Evolutionary conservation across 305 asterid species (phyloP).

Genomic region (Solanum chacoense): DNA sequence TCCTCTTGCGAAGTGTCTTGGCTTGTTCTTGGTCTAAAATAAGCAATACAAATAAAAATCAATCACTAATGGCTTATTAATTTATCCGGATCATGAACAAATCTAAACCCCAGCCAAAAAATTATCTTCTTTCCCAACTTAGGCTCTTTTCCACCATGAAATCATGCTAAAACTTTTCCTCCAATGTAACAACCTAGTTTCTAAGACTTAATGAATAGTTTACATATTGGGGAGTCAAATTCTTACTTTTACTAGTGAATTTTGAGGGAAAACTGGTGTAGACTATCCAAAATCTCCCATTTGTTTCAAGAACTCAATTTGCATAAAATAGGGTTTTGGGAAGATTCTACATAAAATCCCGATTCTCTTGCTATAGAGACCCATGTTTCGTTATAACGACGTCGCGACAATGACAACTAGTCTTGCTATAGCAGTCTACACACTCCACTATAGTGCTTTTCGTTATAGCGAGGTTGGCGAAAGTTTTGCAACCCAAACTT

Average conservation of each 20-base stretch:
- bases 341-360: background rate
- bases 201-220: background rate
- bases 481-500: background rate
- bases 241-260: background rate
- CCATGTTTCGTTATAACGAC: too few relatives aligned
- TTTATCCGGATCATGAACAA: too few relatives aligned
- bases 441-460: too few relatives aligned
- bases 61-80: too few relatives aligned
- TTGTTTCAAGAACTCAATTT: background rate
- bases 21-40: too few relatives aligned
- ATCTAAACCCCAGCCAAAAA: background rate
- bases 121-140: background rate
- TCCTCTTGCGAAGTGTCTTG: too few relatives aligned
- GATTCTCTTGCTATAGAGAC: too few relatives aligned
- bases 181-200: background rate
- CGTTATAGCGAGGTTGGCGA: background rate
- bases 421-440: background rate
- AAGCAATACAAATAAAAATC: too few relatives aligned
- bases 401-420: too few relatives aligned
- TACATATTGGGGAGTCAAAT: background rate
- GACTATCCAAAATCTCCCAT: background rate
- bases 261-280: background rate
- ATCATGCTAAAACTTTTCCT: too few relatives aligned
- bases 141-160: background rate
- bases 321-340: background rate